phyloP scores from a whole-genome alignment of 164 flowering plant genomes.

The Stephania yunnanensis region DNA sequence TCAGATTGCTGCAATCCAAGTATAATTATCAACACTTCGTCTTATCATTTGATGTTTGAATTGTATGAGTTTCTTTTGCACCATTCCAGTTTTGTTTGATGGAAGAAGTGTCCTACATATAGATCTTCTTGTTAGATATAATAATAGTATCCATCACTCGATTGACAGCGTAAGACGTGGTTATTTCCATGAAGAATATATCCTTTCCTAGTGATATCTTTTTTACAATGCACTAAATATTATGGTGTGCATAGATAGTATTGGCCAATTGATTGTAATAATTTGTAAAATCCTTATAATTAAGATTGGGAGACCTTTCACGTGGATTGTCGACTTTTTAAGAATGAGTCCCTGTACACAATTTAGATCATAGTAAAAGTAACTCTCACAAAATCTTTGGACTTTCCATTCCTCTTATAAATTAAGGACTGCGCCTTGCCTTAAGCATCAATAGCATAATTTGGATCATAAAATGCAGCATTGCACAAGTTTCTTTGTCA shows the following conservation, averaged over 20 bases:
- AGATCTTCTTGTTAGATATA: background rate
- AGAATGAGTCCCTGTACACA: background rate
- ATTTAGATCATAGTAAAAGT: no score
- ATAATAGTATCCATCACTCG: background rate
- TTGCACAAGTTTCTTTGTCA: background rate
- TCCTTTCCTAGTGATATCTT: background rate
- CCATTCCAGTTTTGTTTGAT: background rate
- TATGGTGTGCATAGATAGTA: no score
- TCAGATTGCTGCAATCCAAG: constrained; percentile 1
- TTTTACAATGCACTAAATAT: background rate
- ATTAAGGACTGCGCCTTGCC: background rate
- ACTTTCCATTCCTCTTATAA: background rate
- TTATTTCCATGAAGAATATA: background rate
- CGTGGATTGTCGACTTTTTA: no score
- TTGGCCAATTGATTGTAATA: no score
- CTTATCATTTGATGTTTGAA: constrained; percentile 2
- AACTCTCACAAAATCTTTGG: background rate
- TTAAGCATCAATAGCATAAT: background rate
- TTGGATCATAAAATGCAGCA: background rate
- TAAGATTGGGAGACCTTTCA: no score
- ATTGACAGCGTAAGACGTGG: background rate
- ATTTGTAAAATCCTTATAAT: no score
- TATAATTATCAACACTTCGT: constrained; percentile 1
- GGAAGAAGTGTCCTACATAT: background rate
- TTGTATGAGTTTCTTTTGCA: background rate